Base-by-base conservation (phyloP, 176 grass and related monocot species). In the Rhynchospora breviuscula region DNA sequence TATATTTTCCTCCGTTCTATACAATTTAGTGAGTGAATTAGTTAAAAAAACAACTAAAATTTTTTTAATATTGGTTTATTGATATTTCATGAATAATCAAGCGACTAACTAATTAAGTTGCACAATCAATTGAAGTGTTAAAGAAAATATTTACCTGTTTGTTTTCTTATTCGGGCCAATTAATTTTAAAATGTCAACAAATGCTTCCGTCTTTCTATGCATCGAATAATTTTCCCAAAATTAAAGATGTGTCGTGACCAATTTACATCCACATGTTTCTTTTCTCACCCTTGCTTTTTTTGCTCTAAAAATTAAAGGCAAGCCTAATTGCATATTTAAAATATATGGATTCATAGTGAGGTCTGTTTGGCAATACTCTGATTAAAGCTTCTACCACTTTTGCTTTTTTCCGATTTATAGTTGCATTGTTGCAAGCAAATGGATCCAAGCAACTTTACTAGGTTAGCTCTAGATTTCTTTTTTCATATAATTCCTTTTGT, bases 401-500 rank as follows among this genome's bases (percentile, higher is more conserved):
- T 81, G 31, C 44, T 40, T 40, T 65, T 63, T 80, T 2, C n/a
- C 58, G 64, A 51, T 81, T 66, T 10, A 15, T 65, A 64, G 35
- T 81, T 45, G 59, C 12, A 15, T 65, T 47, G 35, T 81, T 45
- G 59, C 12, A 81, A 81, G 29, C 29, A 81, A 40, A 81, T 65
- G 59, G 19, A 81, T 63, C 61, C 40, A 65, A 66, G 9, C 63
- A 66, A 66, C 45, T 60, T 81, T 81, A 18, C n/a, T 81, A 81
- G 79, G 59, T 44, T 81, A 81, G 79, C 40, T 47, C 10, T 25
- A 59, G 10, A 63, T 6, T 26, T 81, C 63, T 81, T 63, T 79
- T 81, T 48, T 81, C n/a, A 60, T 49, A 58, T 81, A 65, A 31
- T 59, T 22, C 22, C 70, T 71, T 73, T 75, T 85, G 54, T 18